Evolutionary conservation across 2,329 filamentous ascomycete genomes (phyloP).

Genomic region (Mycosphaerella arachidis): DNA sequence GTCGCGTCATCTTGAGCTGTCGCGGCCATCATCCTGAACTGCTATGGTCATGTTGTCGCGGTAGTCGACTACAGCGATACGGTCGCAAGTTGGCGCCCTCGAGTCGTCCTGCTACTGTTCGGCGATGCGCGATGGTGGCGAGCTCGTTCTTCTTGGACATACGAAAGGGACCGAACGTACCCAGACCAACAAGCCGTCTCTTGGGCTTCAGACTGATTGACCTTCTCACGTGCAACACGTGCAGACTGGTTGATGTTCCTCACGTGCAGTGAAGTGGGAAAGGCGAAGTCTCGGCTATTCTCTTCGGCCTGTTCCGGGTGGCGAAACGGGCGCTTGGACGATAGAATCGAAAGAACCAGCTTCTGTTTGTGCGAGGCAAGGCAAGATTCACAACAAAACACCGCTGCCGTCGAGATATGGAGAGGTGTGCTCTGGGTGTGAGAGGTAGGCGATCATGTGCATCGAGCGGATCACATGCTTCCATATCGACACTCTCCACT

Average conservation of each 20-base stretch:
- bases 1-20: background rate
- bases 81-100: background rate
- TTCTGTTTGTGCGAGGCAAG: background rate
- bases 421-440: background rate
- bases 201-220: background rate
- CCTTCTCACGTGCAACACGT: too few species aligned
- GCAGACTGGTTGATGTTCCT: background rate
- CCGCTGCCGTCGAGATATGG: background rate
- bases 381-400: background rate
- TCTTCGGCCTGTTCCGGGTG: background rate
- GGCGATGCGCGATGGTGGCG: background rate
- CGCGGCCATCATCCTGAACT: background rate
- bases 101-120: background rate
- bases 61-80: background rate
- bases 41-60: background rate
- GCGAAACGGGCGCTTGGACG: background rate
- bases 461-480: slow-evolving; percentile 1
- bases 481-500: slow-evolving; percentile 2
- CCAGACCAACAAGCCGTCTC: background rate
- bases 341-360: background rate
- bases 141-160: background rate
- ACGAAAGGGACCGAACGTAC: background rate
- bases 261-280: background rate
- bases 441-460: background rate
- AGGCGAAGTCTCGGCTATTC: background rate